Evolutionary conservation across 2,329 filamentous ascomycete genomes (phyloP), one percentile per base, ranked within the genome.

Genomic region (Geoglossum cookeanum): DNA sequence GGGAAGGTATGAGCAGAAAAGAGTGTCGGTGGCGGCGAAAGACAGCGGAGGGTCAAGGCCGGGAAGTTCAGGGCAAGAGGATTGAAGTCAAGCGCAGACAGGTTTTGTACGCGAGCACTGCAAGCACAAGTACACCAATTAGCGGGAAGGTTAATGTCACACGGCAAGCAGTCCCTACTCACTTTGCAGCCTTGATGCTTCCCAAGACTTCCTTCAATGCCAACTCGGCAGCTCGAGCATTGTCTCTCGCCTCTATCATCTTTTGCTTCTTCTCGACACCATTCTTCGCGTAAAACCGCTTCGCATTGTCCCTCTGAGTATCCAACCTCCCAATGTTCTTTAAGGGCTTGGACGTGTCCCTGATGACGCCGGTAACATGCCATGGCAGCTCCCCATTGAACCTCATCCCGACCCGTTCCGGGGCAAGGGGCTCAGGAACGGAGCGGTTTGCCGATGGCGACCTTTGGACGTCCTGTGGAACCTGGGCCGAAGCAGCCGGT

Each of bases 1-100:
- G 88, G 75, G 64, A 94, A 84, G 33, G 89, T 87, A 5, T 84
- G 87, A 0, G 83, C 79, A 8, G 87, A 85, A 71, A 90, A 91
- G 5, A 96, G 75, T 0, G 87, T 92, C 3, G 87, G 83, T 2
- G 90, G 88, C 8, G 86, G 77, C 39, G 85, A 80, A 0, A 97
- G 79, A 62, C 91, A 84, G 61, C 85, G 86, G 9, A 96, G 78
- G 39, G 84, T 88, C 45, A 97, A 77, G 5, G 85, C 83, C 5
- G 90, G 88, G 64, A 95, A 96, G 59, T 88, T 88, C 67, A 94
- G 80, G 4, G 85, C 77, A 60, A 90, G 79, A 37, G 91, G 85
- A 62, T 96, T 87, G 70, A 95, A 94, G 62, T 91, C 85, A 67
- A 81, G 83, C 3, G 80, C 75, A 17, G 72, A 67, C 22, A 69